Evolutionary conservation across 1,139 yeast genomes (phyloP).

Genomic region (Debaryomyces udenii): DNA sequence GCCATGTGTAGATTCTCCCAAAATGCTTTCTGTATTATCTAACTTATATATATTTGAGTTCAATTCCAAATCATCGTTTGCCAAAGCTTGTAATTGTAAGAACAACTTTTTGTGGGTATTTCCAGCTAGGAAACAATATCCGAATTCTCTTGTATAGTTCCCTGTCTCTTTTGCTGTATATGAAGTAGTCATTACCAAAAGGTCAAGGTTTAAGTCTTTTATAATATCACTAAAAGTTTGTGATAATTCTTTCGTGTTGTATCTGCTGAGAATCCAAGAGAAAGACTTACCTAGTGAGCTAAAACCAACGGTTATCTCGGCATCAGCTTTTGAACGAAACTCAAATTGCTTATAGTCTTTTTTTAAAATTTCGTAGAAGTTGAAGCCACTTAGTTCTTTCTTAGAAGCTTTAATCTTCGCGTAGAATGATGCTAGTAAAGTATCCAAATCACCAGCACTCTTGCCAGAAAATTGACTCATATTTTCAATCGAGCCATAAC

Average conservation of each 20-base stretch:
- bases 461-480: neutral
- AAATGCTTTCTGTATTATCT: constrained; percentile 14
- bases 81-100: constrained; percentile 28
- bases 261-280: constrained; percentile 51
- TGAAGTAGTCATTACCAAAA: constrained; percentile 65
- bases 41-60: constrained; percentile 21
- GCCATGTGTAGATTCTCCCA: constrained; percentile 16
- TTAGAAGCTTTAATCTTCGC: constrained; percentile 55
- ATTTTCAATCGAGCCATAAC: neutral
- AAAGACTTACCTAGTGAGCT: constrained; percentile 73
- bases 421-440: constrained; percentile 28
- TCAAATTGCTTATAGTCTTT: constrained; percentile 85
- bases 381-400: constrained; percentile 62
- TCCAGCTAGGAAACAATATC: constrained; percentile 33
- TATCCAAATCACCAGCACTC: constrained; percentile 2
- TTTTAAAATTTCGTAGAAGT: constrained; percentile 60
- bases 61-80: constrained; percentile 34
- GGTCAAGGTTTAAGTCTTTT: constrained; percentile 48
- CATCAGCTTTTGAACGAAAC: constrained; percentile 34
- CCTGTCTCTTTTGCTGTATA: constrained; percentile 45
- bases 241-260: constrained; percentile 36
- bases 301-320: constrained; percentile 57
- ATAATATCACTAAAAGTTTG: constrained; percentile 40
- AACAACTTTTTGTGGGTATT: constrained; percentile 19
- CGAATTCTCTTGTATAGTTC: constrained; percentile 61